Conservation (phyloP, 495 filamentous ascomycete species). For the Achaetomiella virescens region DNA sequence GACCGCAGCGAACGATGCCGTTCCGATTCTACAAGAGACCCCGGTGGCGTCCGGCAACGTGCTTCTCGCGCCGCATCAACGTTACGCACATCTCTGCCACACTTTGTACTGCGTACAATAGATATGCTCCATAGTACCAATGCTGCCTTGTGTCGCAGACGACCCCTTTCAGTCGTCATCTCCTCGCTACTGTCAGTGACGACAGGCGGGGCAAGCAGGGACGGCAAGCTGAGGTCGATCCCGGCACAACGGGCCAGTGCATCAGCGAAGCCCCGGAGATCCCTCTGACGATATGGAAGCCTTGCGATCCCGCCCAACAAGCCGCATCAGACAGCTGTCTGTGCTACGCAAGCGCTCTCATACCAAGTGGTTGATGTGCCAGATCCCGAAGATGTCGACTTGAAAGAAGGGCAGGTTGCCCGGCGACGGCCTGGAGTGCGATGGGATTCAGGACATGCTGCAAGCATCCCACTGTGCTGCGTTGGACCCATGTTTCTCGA, state of each 20-base stretch:
- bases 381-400: not conserved
- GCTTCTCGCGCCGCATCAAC: not conserved
- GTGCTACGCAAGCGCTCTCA: too few relatives aligned
- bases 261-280: not conserved
- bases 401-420: not conserved
- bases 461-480: not conserved
- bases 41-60: not conserved
- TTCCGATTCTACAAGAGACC: not conserved
- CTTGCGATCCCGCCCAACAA: not conserved
- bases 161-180: not conserved
- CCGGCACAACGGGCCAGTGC: not conserved
- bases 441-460: not conserved
- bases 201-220: not conserved
- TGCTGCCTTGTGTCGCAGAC: not conserved
- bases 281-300: not conserved
- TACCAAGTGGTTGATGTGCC: too few relatives aligned
- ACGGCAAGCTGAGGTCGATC: not conserved
- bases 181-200: not conserved
- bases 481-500: slow-evolving; percentile 1
- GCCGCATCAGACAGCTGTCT: not conserved
- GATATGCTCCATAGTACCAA: too few relatives aligned
- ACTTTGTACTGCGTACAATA: not conserved
- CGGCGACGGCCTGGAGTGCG: not conserved
- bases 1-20: not conserved
- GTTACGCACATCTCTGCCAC: not conserved